Evolutionary conservation across 2,329 filamentous ascomycete genomes (phyloP), one percentile per base, ranked within the genome.

Genomic region (Ceratocystis smalleyi): DNA sequence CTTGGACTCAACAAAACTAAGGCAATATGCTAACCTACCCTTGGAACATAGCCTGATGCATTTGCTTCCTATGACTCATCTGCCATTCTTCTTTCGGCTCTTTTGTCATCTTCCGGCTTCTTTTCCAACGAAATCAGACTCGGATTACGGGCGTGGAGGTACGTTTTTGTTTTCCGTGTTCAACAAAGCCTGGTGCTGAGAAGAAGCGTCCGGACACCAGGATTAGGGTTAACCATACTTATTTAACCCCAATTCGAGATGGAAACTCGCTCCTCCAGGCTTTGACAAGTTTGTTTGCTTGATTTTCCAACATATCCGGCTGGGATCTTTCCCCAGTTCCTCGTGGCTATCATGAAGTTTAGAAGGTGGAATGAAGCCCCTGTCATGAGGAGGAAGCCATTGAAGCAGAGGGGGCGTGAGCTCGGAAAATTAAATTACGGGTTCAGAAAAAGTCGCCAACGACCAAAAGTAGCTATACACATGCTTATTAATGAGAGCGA

Each of bases 301-400:
- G 30, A 55, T 17, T 27, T 30, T 30, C 51, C 49, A 8, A 55
- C 51, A 55, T 1, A 15, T 22, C 30, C 51, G 27, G 10, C 51
- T 55, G 30, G 30, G 51, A 55, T 55, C 30, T n/a, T 27, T 7
- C 51, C 8, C 35, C 35, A 40, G 35, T 24, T 55, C 51, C 51
- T 55, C 51, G 51, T 55, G 51, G 51, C 51, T 30, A 55, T 55
- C 51, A 55, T 55, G 51, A 55, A 55, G 22, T 55, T 55, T 55
- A 12, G 15, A 27, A 55, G 51, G 10, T 49, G 45, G 45, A 49
- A 32, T 55, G 51, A 55, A 22, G 22, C 51, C 51, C 51, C 27
- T 27, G 51, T 55, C 22, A 22, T 17, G 45, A 6, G 45, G 45
- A 49, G 45, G 45, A 35, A 35, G 35, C 35, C 35, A 49, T 49